Conservation (phyloP, 2,329 filamentous ascomycete species). For the Tolypocladium amazonense region DNA sequence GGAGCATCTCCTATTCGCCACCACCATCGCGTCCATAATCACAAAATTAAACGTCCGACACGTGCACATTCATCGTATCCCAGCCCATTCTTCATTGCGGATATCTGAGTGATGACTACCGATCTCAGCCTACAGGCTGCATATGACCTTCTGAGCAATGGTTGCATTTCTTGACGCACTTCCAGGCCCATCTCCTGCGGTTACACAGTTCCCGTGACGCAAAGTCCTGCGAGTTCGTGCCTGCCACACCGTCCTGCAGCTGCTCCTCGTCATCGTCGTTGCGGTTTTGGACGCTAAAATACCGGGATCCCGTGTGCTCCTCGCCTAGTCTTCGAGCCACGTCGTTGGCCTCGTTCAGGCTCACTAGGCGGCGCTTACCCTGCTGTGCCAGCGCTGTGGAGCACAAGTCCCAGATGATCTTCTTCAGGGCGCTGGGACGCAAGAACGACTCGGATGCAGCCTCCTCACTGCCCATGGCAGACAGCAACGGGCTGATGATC, state of each 20-base stretch:
- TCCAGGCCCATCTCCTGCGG: conserved; percentile 10
- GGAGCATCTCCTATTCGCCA: not conserved
- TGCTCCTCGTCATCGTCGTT: conserved; percentile 13
- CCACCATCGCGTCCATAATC: not conserved
- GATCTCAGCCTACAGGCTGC: not conserved
- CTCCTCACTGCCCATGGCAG: conserved; percentile 14
- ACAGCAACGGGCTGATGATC: conserved; percentile 14
- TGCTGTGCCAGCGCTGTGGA: conserved; percentile 17
- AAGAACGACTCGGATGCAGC: conserved; percentile 1
- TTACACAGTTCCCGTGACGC: conserved; percentile 12
- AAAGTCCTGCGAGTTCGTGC: conserved; percentile 16
- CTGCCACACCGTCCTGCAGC: conserved; percentile 11
- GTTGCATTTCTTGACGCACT: conserved; percentile 4
- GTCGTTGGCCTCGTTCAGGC: conserved; percentile 46
- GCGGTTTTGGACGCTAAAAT: conserved; percentile 22
- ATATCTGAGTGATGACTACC: not conserved
- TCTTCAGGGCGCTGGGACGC: conserved; percentile 5
- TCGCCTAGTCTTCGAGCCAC: conserved; percentile 46
- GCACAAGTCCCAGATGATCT: conserved; percentile 24
- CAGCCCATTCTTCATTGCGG: no score
- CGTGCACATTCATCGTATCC: not conserved
- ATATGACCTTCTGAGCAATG: conserved; percentile 8
- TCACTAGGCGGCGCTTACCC: conserved; percentile 38
- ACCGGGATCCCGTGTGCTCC: conserved; percentile 27
- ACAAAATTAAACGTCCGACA: not conserved